Conservation (phyloP, 306 rosid genomes). For the Rosa lucieae region DNA sequence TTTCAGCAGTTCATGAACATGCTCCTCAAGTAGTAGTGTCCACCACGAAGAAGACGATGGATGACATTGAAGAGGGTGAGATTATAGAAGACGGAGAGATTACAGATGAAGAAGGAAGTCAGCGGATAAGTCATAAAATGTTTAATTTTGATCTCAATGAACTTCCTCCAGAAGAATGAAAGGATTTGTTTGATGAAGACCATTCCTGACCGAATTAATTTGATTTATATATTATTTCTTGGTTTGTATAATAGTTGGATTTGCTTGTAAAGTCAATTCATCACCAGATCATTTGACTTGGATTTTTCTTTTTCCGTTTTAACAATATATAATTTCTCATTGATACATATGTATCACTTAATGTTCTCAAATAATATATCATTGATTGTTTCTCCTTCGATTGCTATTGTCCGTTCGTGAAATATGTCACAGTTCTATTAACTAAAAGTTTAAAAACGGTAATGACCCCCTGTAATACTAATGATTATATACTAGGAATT, state of each 20-base stretch:
- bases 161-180: slow-evolving; percentile 2
- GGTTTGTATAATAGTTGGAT: not conserved
- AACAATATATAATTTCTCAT: no score
- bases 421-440: no score
- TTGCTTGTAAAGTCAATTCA: not conserved
- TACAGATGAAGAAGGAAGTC: slow-evolving; percentile 5
- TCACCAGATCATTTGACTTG: not conserved
- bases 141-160: not conserved
- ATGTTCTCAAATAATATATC: no score
- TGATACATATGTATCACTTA: no score
- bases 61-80: slow-evolving; percentile 7
- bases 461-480: no score
- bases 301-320: no score
- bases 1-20: not conserved
- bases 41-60: not conserved
- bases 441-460: no score
- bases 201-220: not conserved
- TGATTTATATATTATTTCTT: not conserved
- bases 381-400: no score
- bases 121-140: not conserved
- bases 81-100: not conserved
- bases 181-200: not conserved
- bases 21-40: not conserved
- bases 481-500: no score
- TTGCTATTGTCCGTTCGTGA: no score